Evolutionary conservation across 164 flowering plant species (phyloP).

Genomic region (Nymphaea thermarum): DNA sequence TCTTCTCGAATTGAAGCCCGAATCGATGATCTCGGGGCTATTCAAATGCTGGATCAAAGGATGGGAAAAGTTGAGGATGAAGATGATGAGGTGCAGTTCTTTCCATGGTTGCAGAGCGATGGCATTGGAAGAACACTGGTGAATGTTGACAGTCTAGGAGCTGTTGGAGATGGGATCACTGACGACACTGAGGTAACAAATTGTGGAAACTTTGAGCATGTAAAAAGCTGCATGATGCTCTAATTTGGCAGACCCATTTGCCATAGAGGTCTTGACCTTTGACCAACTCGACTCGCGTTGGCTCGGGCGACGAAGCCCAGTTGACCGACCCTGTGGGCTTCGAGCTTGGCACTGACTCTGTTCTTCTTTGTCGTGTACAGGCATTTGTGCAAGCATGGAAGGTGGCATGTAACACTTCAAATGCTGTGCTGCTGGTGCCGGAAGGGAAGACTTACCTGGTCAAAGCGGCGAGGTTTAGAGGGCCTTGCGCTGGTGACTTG

Average conservation of each 20-base stretch:
- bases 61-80: conserved; percentile 15
- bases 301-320: no score
- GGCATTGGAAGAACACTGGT: conserved; percentile 42
- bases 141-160: conserved; percentile 82
- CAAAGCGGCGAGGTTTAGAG: conserved; percentile 63
- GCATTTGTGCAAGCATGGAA: conserved; percentile 75
- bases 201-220: neutral
- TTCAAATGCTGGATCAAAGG: neutral
- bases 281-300: no score
- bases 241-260: no score
- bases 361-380: conserved; percentile 13
- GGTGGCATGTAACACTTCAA: conserved; percentile 47
- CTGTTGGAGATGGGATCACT: conserved; percentile 83
- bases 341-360: no score
- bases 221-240: neutral
- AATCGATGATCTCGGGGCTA: neutral
- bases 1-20: neutral
- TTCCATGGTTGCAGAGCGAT: conserved; percentile 23
- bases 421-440: conserved; percentile 74
- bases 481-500: conserved; percentile 62
- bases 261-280: no score
- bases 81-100: conserved; percentile 21
- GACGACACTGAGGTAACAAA: conserved; percentile 82
- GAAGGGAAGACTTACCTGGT: conserved; percentile 50
- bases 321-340: no score